Evolutionary conservation across 805 yeast genomes (phyloP), one percentile per base, ranked within the genome.

Genomic region (Ogataea nitratoaversa): DNA sequence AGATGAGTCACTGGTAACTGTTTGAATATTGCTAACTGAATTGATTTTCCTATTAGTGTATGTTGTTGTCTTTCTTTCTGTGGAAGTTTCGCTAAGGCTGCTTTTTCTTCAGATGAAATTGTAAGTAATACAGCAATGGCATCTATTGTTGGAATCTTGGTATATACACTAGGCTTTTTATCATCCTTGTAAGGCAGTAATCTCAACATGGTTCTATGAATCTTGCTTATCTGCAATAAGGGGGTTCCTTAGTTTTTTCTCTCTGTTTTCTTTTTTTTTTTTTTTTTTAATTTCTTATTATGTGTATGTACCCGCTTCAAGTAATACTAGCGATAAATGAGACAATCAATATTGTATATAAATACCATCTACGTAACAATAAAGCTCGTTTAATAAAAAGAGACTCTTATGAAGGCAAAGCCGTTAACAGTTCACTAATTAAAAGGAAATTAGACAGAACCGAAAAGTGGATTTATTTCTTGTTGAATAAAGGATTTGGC

Each of bases 1-100:
- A 41, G 39, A 4, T 43, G 42, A 8, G 37, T 16, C 9, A 44
- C 17, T 3, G 52, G 48, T 20, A 48, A 34, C 8, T 27, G 19
- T 11, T 29, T 34, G 12, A 48, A 30, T 16, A 48, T 43, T 23
- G 24, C 5, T 23, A 32, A 31, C 37, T 39, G 42, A n/a, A 34
- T 18, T 19, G 19, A 16, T 11, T 16, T 20, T 4, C 36, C 29
- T 4, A 13, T 17, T 5, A 23, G 8, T 19, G 29, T 13, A 8
- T 14, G 17, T 22, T 22, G 25, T 22, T 22, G 25, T 22, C 11
- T 22, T 22, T 22, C 11, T 22, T 8, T 22, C 25, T 30, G 16
- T 16, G 16, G 33, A 19, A 8, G 11, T 11, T 22, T 7, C 8
- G 19, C 7, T 11, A 12, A 27, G 14, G 22, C 9, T 3, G 14